Evolutionary conservation across 2,329 filamentous ascomycete genomes (phyloP).

Genomic region (Colletotrichum falcatum): DNA sequence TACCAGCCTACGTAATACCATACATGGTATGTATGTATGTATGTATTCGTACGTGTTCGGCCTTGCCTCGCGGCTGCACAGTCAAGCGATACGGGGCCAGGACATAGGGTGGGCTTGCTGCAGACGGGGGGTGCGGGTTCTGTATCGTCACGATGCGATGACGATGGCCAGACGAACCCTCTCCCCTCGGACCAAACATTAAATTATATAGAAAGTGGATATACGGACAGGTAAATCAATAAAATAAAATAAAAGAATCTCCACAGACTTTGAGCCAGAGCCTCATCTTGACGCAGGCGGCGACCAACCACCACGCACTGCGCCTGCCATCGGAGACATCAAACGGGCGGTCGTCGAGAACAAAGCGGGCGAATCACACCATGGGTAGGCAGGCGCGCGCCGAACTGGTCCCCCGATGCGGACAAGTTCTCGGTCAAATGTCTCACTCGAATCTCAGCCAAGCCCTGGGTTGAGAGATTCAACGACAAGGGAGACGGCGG

Average conservation of each 20-base stretch:
- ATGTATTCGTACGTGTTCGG: background rate
- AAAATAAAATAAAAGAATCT: background rate
- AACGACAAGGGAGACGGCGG: conserved; percentile 3
- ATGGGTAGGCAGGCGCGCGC: background rate
- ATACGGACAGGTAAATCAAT: too few species aligned
- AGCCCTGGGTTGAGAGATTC: background rate
- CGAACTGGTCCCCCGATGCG: background rate
- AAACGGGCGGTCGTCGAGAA: conserved; percentile 4
- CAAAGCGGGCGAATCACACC: background rate
- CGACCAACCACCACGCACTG: background rate
- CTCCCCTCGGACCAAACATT: background rate
- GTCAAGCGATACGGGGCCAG: background rate
- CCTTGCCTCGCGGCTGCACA: conserved; percentile 1
- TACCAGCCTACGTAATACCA: background rate
- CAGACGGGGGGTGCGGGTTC: background rate
- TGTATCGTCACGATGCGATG: background rate
- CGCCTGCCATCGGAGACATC: conserved; percentile 15
- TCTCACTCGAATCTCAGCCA: conserved; percentile 15
- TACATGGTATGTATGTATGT: background rate
- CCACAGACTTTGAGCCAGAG: background rate
- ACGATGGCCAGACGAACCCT: background rate
- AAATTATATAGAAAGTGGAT: too few species aligned
- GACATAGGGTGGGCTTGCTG: background rate
- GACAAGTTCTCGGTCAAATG: conserved; percentile 7
- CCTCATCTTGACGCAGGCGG: conserved; percentile 2